These are phyloP conservation scores for Auriscalpium microsporum DNA, from an alignment of 768 basidiomycete genomes.

Conservation along the genomic window DNA sequence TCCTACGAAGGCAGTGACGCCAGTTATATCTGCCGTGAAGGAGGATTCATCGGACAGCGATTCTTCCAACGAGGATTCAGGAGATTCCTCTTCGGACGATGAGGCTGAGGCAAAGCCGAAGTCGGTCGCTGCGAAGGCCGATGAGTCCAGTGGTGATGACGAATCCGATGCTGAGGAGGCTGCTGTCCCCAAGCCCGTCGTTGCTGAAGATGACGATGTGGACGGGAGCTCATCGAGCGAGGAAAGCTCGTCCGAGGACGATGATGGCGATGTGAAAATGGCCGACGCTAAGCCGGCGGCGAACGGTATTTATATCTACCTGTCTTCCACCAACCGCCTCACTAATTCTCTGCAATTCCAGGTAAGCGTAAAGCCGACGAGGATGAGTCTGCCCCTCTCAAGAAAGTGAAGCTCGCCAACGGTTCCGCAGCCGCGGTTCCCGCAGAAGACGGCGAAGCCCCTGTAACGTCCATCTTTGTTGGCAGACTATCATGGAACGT, in stretches of 20 bases:
- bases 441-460: conserved; percentile 23
- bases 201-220: too few relatives aligned
- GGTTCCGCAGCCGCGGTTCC: conserved; percentile 38
- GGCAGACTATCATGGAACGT: conserved; percentile 94
- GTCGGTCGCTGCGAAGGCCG: conserved; percentile 15
- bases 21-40: conserved; percentile 7
- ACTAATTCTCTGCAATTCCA: conserved; percentile 12
- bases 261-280: conserved; percentile 55
- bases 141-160: conserved; percentile 17
- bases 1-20: too few relatives aligned
- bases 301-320: conserved; percentile 13
- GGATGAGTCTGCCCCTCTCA: conserved; percentile 48
- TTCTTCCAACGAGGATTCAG: conserved; percentile 16
- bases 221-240: conserved; percentile 8
- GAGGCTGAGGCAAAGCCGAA: conserved; percentile 8
- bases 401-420: conserved; percentile 76
- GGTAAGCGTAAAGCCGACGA: conserved; percentile 81
- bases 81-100: conserved; percentile 21
- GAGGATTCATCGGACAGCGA: conserved; percentile 21
- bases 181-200: too few relatives aligned
- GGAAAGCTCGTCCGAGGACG: conserved; percentile 22
- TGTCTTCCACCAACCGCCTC: background rate
- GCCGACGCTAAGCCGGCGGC: conserved; percentile 29
- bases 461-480: conserved; percentile 70
- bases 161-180: conserved; percentile 23